Evolutionary conservation across 768 basidiomycete species (phyloP), one percentile per base, ranked within the genome.

Genomic region (Termitomyces bulborhizus): DNA sequence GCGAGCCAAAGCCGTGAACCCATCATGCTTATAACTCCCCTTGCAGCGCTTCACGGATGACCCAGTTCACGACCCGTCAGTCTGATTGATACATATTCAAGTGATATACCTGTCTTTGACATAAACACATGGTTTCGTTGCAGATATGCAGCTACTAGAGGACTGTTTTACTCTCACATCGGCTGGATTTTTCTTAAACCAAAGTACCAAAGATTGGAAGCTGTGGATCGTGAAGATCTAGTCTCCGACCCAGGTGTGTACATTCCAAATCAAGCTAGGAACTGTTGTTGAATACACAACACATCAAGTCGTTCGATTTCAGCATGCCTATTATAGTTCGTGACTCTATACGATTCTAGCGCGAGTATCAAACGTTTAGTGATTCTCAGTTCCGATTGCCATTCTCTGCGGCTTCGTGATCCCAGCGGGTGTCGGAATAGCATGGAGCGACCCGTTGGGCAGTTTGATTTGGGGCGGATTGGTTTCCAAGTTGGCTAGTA

Each of bases 151-250:
- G 90, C 89, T 0, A 86, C 86, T 0, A 75, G 77, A 27, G 90
- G 90, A 0, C 68, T 93, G 1, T 76, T 86, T 50, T 90, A 81
- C 64, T 86, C 88, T 6, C 90, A 91, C 61, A 81, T 90, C 74
- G 90, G 90, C 1, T 93, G 90, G 90, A 90, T 91, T 62, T 91
- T 92, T 67, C 83, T 74, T 72, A 88, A 89, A 66, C 82, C 87
- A 1, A 77, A 63, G 1, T 90, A 91, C 63, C 72, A 77, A 29
- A 74, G 80, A 21, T 71, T 91, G 72, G 72, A 76, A 40, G 66
- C 82, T 8, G 80, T 92, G 32, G 88, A 90, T 55, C 73, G 78
- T 50, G 79, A 78, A 15, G 88, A 93, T 61, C 73, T 91, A 11
- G 81, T 86, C 29, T 69, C 69, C 26, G 90, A 91, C 65, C 80